Base-by-base conservation (phyloP, 768 basidiomycete genomes). In the Leccinum subgranulosum region DNA sequence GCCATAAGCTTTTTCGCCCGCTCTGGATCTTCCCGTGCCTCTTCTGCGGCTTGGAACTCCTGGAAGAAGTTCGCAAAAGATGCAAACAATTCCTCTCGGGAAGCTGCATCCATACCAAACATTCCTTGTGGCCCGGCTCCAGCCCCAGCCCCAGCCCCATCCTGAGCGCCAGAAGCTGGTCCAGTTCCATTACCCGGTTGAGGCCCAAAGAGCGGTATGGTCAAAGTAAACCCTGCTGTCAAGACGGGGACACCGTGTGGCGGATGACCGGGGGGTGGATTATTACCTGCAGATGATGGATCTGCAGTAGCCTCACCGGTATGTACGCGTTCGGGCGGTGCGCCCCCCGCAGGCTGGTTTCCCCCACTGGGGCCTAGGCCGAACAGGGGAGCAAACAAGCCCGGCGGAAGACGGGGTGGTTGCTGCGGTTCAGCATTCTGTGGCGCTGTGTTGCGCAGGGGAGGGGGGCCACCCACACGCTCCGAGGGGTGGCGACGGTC, bases 401-500 rank as follows among this genome's bases (percentile, higher is more conserved):
- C 70, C 25, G 50, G 29, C 14, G 60, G 66, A 50, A 54, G 51
- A 28, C 23, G 63, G 12, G 52, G 59, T 6, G 36, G 65, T 41
- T 64, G 73, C 49, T 63, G 66, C 47, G 60, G 54, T 53, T 67
- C 23, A 54, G 62, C 49, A 43, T 60, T 64, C 50, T 67, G 69
- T 53, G 64, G 68, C 60, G 57, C 62, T 49, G 65, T 46, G 25
- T 65, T 58, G 25, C 50, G 64, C 34, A 9, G 63, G 21, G 64
- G 64, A 43, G 67, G 52, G 50, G 63, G 68, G 47, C 66, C 73
- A 74, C 73, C 54, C 53, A 75, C 70, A 51, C 86, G 82, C 67
- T 87, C 80, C 21, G 84, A 84, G 17, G 87, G 85, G 64, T 87
- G 85, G 55, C 86, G 78, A 55, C 81, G 77, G 64, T 87, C 83